phyloP scores from a whole-genome alignment of 768 basidiomycete genomes.

The Pisolithus tinctorius region DNA sequence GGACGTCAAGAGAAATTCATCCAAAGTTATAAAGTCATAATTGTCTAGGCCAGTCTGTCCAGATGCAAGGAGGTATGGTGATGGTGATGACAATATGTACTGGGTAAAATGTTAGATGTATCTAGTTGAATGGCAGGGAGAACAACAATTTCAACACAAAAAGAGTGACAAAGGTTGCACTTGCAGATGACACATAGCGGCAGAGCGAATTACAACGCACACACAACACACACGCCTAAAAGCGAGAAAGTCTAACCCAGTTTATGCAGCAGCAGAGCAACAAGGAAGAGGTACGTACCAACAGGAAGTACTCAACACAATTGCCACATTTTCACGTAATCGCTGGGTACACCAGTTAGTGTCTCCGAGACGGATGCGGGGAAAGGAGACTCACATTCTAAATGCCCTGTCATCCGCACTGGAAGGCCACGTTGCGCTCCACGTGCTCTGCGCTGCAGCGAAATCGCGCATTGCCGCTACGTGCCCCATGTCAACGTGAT shows the following conservation, averaged over 20 bases:
- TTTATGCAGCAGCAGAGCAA: not conserved
- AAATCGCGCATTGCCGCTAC: conserved; percentile 67
- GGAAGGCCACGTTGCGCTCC: conserved; percentile 73
- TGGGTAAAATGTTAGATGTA: too few relatives aligned
- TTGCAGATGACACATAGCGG: too few relatives aligned
- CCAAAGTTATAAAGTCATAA: too few relatives aligned
- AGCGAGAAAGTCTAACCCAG: not conserved
- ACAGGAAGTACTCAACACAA: conserved; percentile 12
- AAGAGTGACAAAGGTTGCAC: too few relatives aligned
- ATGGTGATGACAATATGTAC: too few relatives aligned
- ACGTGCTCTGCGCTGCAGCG: conserved; percentile 49
- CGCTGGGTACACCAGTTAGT: conserved; percentile 9
- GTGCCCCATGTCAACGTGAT: conserved; percentile 8
- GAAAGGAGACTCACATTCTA: conserved; percentile 44
- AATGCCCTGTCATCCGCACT: conserved; percentile 57
- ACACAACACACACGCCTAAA: not conserved
- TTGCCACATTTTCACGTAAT: conserved; percentile 30
- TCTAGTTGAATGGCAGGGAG: too few relatives aligned
- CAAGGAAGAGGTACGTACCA: conserved; percentile 17
- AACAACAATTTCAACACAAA: too few relatives aligned
- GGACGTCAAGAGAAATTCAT: too few relatives aligned
- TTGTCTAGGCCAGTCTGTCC: too few relatives aligned
- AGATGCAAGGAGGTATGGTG: too few relatives aligned
- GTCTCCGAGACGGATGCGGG: too few relatives aligned
- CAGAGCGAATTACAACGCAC: too few relatives aligned